A percentile compares a stretch with the other conserved stretches of the same genome.
Evolutionary conservation across 768 basidiomycete genomes (phyloP).

Genomic region (Symmetrospora coprosmae): DNA sequence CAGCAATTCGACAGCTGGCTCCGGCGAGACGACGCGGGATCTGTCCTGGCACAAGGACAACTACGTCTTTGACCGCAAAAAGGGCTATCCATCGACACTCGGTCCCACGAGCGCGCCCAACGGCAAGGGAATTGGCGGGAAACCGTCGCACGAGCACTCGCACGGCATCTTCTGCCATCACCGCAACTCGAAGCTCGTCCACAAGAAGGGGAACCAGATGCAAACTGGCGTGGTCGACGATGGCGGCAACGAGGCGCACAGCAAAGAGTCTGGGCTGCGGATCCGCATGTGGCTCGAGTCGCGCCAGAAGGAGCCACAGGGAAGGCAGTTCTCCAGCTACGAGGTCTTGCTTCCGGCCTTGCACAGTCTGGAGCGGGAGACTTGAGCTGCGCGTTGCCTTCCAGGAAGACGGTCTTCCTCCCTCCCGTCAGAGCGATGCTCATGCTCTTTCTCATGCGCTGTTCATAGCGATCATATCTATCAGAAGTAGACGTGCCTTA

Average conservation of each 20-base stretch:
- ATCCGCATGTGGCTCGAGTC: slow-evolving; percentile 24
- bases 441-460: too few relatives aligned
- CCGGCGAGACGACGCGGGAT: background rate
- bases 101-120: slow-evolving; percentile 10
- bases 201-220: background rate
- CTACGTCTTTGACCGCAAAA: slow-evolving; percentile 20
- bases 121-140: slow-evolving; percentile 8
- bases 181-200: slow-evolving; percentile 5
- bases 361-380: too few relatives aligned
- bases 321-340: slow-evolving; percentile 22
- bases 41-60: slow-evolving; percentile 3
- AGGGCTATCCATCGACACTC: slow-evolving; percentile 23
- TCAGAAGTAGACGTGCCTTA: too few relatives aligned
- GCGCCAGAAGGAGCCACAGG: slow-evolving; percentile 15
- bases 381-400: too few relatives aligned
- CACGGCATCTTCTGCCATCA: slow-evolving; percentile 27
- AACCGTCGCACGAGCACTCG: slow-evolving; percentile 13
- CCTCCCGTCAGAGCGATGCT: too few relatives aligned
- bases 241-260: background rate
- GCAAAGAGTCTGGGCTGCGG: background rate
- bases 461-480: too few relatives aligned
- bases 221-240: background rate
- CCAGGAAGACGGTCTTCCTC: too few relatives aligned
- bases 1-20: background rate
- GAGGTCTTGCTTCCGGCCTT: slow-evolving; percentile 1